Conservation (phyloP, 2,329 filamentous ascomycete genomes). For the Venturia asperata region DNA sequence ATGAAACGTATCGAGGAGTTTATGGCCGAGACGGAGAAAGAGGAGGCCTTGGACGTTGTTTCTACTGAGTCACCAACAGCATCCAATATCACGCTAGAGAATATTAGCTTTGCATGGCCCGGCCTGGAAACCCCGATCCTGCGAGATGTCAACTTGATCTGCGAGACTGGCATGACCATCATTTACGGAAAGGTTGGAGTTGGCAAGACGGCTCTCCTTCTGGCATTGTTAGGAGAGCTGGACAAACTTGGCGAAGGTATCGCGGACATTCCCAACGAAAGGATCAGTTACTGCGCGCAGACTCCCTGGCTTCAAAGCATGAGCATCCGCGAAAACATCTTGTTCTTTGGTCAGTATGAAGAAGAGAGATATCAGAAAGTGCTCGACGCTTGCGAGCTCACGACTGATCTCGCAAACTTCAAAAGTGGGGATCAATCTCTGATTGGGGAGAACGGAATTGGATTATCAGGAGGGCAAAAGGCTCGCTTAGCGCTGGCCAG, state of each 20-base stretch:
- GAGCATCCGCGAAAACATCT: conserved; percentile 61
- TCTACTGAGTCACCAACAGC: conserved; percentile 18
- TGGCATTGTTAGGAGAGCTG: conserved; percentile 53
- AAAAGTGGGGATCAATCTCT: conserved; percentile 57
- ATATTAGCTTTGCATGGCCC: conserved; percentile 74
- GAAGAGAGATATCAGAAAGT: conserved; percentile 61
- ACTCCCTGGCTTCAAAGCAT: conserved; percentile 63
- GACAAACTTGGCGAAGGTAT: conserved; percentile 44
- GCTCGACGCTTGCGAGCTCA: conserved; percentile 54
- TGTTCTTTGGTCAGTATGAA: conserved; percentile 61
- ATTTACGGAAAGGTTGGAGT: conserved; percentile 51
- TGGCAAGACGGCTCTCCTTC: conserved; percentile 56
- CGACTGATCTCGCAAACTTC: conserved; percentile 55
- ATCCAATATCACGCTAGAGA: conserved; percentile 32
- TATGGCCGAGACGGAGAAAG: conserved; percentile 76
- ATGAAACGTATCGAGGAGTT: conserved; percentile 76
- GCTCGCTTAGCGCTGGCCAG: conserved; percentile 54
- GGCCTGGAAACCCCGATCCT: conserved; percentile 44
- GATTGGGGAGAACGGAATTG: conserved; percentile 55
- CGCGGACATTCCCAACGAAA: conserved; percentile 44
- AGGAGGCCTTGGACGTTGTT: conserved; percentile 28
- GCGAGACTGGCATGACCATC: conserved; percentile 53
- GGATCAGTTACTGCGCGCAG: conserved; percentile 58
- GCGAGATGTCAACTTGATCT: conserved; percentile 46
- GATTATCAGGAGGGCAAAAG: conserved; percentile 54